A percentile compares a stretch with the other conserved stretches of the same genome.
Conservation (phyloP, 2,329 filamentous ascomycete species). For the Penicillium sp. region DNA sequence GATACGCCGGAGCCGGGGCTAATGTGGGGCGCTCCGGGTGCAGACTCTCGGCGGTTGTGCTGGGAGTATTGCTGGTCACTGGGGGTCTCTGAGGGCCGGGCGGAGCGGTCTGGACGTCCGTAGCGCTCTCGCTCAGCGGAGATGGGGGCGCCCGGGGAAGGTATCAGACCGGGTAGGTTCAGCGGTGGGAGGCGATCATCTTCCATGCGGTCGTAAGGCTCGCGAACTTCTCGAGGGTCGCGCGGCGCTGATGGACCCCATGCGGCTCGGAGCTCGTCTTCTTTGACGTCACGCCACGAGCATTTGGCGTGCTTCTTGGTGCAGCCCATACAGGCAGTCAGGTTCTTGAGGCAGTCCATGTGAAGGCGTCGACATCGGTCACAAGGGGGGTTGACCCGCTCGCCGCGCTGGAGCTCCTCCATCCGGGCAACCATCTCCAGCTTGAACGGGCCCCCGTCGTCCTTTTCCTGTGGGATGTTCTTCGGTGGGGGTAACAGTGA, state of each 20-base stretch:
- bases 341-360: slow-evolving; percentile 80
- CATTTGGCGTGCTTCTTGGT: slow-evolving; percentile 91
- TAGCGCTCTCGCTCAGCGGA: slow-evolving; percentile 17
- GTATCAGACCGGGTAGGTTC: slow-evolving; percentile 9
- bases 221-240: background rate
- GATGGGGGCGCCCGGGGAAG: slow-evolving; percentile 6
- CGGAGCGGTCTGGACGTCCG: slow-evolving; percentile 1
- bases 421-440: slow-evolving; percentile 72
- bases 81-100: slow-evolving; percentile 4
- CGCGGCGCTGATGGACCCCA: slow-evolving; percentile 14
- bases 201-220: slow-evolving; percentile 8
- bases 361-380: slow-evolving; percentile 79
- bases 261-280: slow-evolving; percentile 61
- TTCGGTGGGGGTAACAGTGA: slow-evolving; percentile 54
- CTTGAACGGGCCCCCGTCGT: slow-evolving; percentile 62
- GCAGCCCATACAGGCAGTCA: slow-evolving; percentile 83
- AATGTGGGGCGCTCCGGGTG: slow-evolving; percentile 26
- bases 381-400: slow-evolving; percentile 77
- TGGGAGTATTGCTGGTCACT: slow-evolving; percentile 8
- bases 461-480: slow-evolving; percentile 51
- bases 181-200: slow-evolving; percentile 5
- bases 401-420: slow-evolving; percentile 73
- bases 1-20: slow-evolving; percentile 26
- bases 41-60: slow-evolving; percentile 28
- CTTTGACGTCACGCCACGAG: slow-evolving; percentile 77